These are phyloP conservation scores for Periconia sp. DNA, from an alignment of 2,329 filamentous ascomycete species.

Conservation along the genomic window DNA sequence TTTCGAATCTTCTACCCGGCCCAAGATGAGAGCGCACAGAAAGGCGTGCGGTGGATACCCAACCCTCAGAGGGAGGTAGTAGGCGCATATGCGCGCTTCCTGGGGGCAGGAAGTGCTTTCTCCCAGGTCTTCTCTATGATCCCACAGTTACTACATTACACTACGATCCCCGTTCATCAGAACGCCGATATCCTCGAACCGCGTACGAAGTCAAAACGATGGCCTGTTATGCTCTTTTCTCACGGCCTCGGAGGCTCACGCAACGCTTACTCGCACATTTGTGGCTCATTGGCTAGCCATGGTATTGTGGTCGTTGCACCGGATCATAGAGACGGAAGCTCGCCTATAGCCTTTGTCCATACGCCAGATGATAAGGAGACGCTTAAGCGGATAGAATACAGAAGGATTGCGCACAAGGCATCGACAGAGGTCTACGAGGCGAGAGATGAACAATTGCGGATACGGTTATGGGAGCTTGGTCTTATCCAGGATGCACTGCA, in stretches of 20 bases:
- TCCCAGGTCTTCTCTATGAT: conserved; percentile 51
- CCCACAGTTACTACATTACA: conserved; percentile 74
- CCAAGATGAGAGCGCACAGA: conserved; percentile 49
- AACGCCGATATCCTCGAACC: conserved; percentile 68
- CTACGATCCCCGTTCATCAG: conserved; percentile 73
- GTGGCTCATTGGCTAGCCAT: conserved; percentile 78
- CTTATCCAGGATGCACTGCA: conserved; percentile 72
- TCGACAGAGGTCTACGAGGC: conserved; percentile 69
- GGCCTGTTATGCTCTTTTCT: conserved; percentile 85
- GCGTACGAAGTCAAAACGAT: conserved; percentile 60
- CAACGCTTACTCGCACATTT: conserved; percentile 85
- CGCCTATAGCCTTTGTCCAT: conserved; percentile 75
- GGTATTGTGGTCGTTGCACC: conserved; percentile 81
- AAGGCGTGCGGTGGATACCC: conserved; percentile 77
- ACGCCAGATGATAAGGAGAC: conserved; percentile 55
- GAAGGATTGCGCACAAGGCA: conserved; percentile 64
- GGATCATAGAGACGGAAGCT: conserved; percentile 83
- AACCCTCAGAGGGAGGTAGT: conserved; percentile 76
- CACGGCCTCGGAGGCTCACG: conserved; percentile 82
- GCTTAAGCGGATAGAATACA: conserved; percentile 51
- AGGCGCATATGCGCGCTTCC: conserved; percentile 76
- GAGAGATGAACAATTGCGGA: conserved; percentile 74
- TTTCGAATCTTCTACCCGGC: conserved; percentile 82
- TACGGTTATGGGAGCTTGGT: conserved; percentile 80
- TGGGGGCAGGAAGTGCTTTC: conserved; percentile 55